These are phyloP conservation scores for Saccharum hybrid DNA, from an alignment of 202 grass and related monocot species.

Conservation along the genomic window DNA sequence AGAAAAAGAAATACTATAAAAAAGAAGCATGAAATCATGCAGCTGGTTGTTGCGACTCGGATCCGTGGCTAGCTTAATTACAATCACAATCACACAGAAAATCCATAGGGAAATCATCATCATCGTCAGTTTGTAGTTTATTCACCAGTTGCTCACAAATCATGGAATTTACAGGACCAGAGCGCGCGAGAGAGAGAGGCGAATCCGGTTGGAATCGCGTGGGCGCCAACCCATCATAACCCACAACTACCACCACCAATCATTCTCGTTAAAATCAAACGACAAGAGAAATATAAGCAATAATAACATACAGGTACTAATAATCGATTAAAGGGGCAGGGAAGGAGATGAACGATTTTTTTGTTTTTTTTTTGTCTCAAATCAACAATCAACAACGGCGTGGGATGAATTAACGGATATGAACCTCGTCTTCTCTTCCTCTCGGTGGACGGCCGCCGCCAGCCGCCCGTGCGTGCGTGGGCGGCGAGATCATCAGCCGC, in stretches of 20 bases:
- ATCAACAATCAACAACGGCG: background rate
- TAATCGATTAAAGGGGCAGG: background rate
- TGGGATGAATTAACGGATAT: constrained; percentile 6
- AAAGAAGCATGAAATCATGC: background rate
- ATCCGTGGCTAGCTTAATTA: background rate
- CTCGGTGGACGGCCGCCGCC: background rate
- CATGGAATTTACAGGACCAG: constrained; percentile 19
- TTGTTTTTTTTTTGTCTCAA: background rate
- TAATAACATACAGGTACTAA: background rate
- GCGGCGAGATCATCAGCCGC: constrained; percentile 47
- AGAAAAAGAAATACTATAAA: background rate
- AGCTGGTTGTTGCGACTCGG: background rate
- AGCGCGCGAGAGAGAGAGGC: background rate
- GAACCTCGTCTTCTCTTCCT: background rate
- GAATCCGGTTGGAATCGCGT: constrained; percentile 6
- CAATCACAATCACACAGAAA: too few relatives aligned
- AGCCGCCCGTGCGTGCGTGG: too few relatives aligned
- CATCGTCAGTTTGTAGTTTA: constrained; percentile 21
- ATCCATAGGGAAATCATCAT: background rate
- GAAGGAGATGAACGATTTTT: background rate
- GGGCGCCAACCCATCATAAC: background rate
- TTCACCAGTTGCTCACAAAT: constrained; percentile 16
- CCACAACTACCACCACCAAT: constrained; percentile 13
- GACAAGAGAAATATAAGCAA: background rate
- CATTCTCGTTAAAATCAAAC: background rate